phyloP scores from a whole-genome alignment of 1,284 basidiomycete genomes.

The Cerrena zonata region DNA sequence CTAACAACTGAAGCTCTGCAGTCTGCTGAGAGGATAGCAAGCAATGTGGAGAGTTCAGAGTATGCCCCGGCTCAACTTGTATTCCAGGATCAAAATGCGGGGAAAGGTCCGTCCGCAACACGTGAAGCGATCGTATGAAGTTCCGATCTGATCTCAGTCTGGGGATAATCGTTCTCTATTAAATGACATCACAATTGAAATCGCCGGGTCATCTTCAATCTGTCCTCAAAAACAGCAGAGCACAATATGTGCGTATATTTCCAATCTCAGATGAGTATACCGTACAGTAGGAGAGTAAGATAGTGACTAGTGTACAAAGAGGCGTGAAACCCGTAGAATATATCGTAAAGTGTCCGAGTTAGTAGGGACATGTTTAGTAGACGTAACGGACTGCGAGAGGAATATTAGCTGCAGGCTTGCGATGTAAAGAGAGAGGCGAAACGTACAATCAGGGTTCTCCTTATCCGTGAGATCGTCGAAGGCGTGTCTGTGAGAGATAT shows the following conservation, averaged over 20 bases:
- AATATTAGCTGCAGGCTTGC: no score
- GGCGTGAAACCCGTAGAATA: not conserved
- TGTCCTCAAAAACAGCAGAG: no score
- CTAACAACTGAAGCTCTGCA: not conserved
- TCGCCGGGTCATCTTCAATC: no score
- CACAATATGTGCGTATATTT: no score
- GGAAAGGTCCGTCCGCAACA: not conserved
- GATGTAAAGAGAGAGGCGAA: no score
- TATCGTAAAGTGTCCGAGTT: not conserved
- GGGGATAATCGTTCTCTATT: no score
- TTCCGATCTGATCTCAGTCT: no score
- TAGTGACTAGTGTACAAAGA: not conserved
- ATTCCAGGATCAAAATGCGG: not conserved
- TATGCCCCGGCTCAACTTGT: not conserved
- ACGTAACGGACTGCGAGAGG: slow-evolving; percentile 11
- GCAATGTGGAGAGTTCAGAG: not conserved
- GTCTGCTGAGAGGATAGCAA: not conserved
- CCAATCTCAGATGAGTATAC: not conserved
- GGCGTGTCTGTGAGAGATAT: slow-evolving; percentile 37
- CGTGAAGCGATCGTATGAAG: not conserved
- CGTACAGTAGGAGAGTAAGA: not conserved
- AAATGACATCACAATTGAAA: no score
- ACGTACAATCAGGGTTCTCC: slow-evolving; percentile 44
- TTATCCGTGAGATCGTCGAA: slow-evolving; percentile 46
- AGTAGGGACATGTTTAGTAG: not conserved